Evolutionary conservation across 192 early-diverging fungal species (phyloP).

Genomic region (Backusella tarrabulga): DNA sequence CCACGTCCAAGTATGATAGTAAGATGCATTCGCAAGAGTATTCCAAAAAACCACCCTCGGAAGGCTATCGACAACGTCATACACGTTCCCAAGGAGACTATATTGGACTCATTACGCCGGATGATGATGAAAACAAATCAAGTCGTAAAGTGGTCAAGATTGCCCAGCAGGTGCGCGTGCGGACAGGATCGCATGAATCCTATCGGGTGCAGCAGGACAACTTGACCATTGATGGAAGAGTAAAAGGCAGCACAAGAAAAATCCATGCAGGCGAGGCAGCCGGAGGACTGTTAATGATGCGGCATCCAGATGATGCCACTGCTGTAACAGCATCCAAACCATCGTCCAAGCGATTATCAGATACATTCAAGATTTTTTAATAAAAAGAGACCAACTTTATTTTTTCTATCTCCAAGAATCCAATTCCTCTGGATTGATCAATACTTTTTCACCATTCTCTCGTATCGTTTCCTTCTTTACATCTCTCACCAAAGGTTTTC

Average conservation of each 20-base stretch:
- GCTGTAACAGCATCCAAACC: not conserved
- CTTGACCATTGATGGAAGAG: not conserved
- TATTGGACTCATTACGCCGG: constrained; percentile 12
- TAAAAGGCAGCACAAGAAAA: not conserved
- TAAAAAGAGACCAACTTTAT: not conserved
- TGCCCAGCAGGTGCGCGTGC: constrained; percentile 16
- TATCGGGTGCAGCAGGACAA: constrained; percentile 1
- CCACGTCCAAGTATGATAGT: not conserved
- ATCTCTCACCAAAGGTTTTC: constrained; percentile 89
- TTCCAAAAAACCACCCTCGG: not conserved
- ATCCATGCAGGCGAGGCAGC: constrained; percentile 28
- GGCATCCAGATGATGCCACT: not conserved
- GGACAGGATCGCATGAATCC: constrained; percentile 26
- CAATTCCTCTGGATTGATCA: constrained; percentile 48
- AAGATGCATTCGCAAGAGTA: not conserved
- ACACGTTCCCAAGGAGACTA: constrained; percentile 24
- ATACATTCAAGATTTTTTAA: constrained; percentile 1
- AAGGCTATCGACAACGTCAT: constrained; percentile 16
- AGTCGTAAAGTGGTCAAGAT: constrained; percentile 23
- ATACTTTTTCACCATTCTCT: constrained; percentile 51
- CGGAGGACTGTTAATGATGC: constrained; percentile 36
- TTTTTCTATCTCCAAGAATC: constrained; percentile 33
- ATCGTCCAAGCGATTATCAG: not conserved
- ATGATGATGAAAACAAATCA: not conserved
- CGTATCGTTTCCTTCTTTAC: constrained; percentile 58